Evolutionary conservation across 2,329 filamentous ascomycete genomes (phyloP).

Genomic region (Aspergillus pseudoglaucus): DNA sequence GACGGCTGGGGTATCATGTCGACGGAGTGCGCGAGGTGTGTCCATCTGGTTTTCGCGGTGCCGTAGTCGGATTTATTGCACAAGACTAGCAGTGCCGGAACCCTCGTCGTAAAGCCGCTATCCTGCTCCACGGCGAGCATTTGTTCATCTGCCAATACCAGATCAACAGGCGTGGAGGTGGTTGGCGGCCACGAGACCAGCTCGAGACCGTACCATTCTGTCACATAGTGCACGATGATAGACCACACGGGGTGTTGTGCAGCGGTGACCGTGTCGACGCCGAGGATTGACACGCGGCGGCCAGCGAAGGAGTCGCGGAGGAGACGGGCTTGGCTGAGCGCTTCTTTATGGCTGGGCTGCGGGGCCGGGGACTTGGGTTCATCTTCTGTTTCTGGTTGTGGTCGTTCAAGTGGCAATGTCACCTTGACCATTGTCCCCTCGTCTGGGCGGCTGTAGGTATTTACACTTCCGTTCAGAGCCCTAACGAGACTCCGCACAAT

Average conservation of each 20-base stretch:
- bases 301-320: slow-evolving; percentile 21
- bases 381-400: slow-evolving; percentile 13
- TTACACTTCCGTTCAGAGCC: slow-evolving; percentile 54
- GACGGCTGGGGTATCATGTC: slow-evolving; percentile 36
- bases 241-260: slow-evolving; percentile 18
- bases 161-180: slow-evolving; percentile 22
- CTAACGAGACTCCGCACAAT: slow-evolving; percentile 58
- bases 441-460: slow-evolving; percentile 48
- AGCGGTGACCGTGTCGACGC: slow-evolving; percentile 15
- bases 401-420: slow-evolving; percentile 37
- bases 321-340: slow-evolving; percentile 14
- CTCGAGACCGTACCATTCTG: slow-evolving; percentile 32
- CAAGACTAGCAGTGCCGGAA: slow-evolving; percentile 31
- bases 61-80: slow-evolving; percentile 33
- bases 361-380: slow-evolving; percentile 12
- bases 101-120: slow-evolving; percentile 6
- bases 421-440: slow-evolving; percentile 52
- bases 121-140: slow-evolving; percentile 18
- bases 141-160: slow-evolving; percentile 29
- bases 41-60: slow-evolving; percentile 20
- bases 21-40: slow-evolving; percentile 25
- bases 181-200: slow-evolving; percentile 23
- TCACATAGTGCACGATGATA: slow-evolving; percentile 25
- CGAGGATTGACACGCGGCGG: slow-evolving; percentile 24
- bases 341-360: slow-evolving; percentile 12